Percentiles rank a stretch among this genome's conserved stretches.
Evolutionary conservation across 2,329 filamentous ascomycete species (phyloP).

Genomic region (Gyromitra esculenta): DNA sequence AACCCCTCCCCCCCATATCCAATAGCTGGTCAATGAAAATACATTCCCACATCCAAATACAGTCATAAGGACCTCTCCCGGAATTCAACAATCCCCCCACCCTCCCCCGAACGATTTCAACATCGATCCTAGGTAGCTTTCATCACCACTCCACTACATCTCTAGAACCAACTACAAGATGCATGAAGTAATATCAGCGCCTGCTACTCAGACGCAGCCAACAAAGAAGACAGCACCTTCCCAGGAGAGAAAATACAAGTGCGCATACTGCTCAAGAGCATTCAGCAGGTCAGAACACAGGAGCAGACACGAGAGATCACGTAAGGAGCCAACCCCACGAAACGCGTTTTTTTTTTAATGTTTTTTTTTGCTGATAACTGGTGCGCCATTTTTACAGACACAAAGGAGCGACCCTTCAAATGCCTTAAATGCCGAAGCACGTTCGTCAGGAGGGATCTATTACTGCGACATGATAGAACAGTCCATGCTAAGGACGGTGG

Average conservation of each 20-base stretch:
- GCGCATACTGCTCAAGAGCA: slow-evolving; percentile 96
- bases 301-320: slow-evolving; percentile 94
- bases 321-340: slow-evolving; percentile 72
- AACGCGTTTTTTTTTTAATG: slow-evolving; percentile 28
- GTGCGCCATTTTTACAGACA: slow-evolving; percentile 70
- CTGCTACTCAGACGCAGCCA: slow-evolving; percentile 74
- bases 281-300: slow-evolving; percentile 98
- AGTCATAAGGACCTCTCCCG: slow-evolving; percentile 49
- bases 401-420: slow-evolving; percentile 98
- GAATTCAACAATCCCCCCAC: slow-evolving; percentile 52
- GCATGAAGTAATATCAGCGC: slow-evolving; percentile 75
- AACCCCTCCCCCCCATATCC: slow-evolving; percentile 3
- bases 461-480: slow-evolving; percentile 95
- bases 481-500: slow-evolving; percentile 98
- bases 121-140: slow-evolving; percentile 57
- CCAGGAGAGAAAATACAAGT: slow-evolving; percentile 99
- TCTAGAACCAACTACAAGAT: slow-evolving; percentile 64
- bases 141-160: slow-evolving; percentile 53
- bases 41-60: slow-evolving; percentile 52
- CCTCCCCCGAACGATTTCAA: slow-evolving; percentile 56
- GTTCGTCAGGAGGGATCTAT: slow-evolving; percentile 94
- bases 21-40: slow-evolving; percentile 55
- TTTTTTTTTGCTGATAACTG: slow-evolving; percentile 38
- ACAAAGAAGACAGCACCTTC: slow-evolving; percentile 78
- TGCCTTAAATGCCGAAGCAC: slow-evolving; percentile 98